These are phyloP conservation scores for Alternaria dauci DNA, from an alignment of 2,329 filamentous ascomycete species.

Conservation along the genomic window DNA sequence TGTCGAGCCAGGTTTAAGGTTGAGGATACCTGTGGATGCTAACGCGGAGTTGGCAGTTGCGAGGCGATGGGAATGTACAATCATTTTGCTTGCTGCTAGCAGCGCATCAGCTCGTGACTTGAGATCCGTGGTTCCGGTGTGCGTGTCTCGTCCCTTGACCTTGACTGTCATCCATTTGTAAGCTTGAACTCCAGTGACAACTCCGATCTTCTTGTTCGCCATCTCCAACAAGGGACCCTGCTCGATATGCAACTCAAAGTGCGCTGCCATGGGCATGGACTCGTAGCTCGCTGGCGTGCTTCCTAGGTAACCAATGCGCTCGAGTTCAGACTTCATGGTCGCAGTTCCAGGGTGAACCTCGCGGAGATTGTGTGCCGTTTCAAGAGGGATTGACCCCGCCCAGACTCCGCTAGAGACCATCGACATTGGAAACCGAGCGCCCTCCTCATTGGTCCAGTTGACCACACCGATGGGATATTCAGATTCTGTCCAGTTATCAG, in stretches of 20 bases:
- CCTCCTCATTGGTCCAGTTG: conserved; percentile 86
- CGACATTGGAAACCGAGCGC: conserved; percentile 78
- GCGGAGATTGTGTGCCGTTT: conserved; percentile 65
- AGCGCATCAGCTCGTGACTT: conserved; percentile 72
- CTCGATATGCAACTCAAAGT: conserved; percentile 87
- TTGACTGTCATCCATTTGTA: conserved; percentile 77
- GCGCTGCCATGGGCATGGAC: conserved; percentile 72
- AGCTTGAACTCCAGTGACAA: conserved; percentile 77
- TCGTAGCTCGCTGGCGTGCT: conserved; percentile 63
- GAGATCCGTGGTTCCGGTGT: conserved; percentile 79
- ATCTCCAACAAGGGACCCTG: conserved; percentile 79
- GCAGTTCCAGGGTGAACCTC: conserved; percentile 69
- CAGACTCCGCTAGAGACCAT: conserved; percentile 81
- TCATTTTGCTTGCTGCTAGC: conserved; percentile 72
- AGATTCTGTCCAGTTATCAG: conserved; percentile 73
- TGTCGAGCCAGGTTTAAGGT: conserved; percentile 70
- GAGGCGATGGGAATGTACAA: conserved; percentile 69
- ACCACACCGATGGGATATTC: conserved; percentile 76
- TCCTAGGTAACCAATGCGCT: conserved; percentile 76
- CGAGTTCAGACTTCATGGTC: conserved; percentile 73
- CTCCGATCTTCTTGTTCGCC: conserved; percentile 69
- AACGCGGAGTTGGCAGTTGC: conserved; percentile 68
- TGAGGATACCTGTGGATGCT: conserved; percentile 75
- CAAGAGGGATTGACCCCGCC: conserved; percentile 71
- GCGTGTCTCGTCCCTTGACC: conserved; percentile 72